Percentiles rank a stretch among this genome's conserved stretches.
phyloP scores from a whole-genome alignment of 2,329 filamentous ascomycete genomes.

The Rachicladosporium sp. region DNA sequence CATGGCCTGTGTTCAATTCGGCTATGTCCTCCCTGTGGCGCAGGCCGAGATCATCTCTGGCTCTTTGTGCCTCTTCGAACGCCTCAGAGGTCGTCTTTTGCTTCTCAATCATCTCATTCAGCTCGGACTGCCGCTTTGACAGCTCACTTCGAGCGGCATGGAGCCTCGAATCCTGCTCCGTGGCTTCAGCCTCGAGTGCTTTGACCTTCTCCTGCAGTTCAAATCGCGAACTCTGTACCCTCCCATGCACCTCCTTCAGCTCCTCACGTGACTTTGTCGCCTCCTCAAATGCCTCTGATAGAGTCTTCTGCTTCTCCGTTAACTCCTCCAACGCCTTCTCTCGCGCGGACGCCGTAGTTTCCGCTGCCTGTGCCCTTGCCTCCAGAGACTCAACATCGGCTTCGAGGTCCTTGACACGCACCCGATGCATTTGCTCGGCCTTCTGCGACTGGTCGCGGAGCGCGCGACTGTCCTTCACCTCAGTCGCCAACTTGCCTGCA shows the following conservation, averaged over 20 bases:
- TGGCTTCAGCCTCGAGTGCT: not conserved
- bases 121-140: not conserved
- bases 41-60: conserved; percentile 1
- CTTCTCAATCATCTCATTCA: conserved; percentile 1
- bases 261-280: not conserved
- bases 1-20: conserved; percentile 1
- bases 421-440: conserved; percentile 6
- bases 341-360: too few species aligned
- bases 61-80: conserved; percentile 3
- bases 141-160: not conserved
- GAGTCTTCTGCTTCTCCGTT: conserved; percentile 1
- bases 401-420: conserved; percentile 5
- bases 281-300: not conserved
- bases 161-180: too few species aligned
- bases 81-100: conserved; percentile 2
- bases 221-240: not conserved
- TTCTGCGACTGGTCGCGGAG: conserved; percentile 7
- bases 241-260: not conserved
- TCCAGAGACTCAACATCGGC: not conserved
- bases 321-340: too few species aligned
- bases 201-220: not conserved
- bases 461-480: conserved; percentile 6
- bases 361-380: too few species aligned
- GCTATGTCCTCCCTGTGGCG: conserved; percentile 1
- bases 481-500: conserved; percentile 11